Conservation (phyloP, 2,329 filamentous ascomycete genomes). For the Alternaria sp. region DNA sequence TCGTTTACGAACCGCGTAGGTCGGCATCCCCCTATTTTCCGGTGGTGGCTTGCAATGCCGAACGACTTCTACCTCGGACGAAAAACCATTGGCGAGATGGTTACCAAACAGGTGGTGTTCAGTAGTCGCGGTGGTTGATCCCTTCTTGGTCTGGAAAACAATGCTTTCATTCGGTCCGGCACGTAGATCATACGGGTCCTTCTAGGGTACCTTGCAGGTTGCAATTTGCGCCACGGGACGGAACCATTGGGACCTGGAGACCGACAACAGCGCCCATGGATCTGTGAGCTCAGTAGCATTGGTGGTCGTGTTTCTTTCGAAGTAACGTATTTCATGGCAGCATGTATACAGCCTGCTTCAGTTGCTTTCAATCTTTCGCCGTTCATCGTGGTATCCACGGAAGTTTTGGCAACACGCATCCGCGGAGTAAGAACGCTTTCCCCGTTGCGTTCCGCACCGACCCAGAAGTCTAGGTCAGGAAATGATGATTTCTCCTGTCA, state of each 20-base stretch:
- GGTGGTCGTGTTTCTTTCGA: not conserved
- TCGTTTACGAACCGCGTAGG: not conserved
- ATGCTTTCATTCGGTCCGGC: slow-evolving; percentile 4
- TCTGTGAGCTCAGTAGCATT: not conserved
- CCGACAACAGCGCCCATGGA: not conserved
- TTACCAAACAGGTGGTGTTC: slow-evolving; percentile 7
- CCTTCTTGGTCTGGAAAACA: slow-evolving; percentile 10
- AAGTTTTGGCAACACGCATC: not conserved
- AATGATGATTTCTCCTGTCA: slow-evolving; percentile 7
- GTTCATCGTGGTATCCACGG: not conserved
- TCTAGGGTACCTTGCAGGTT: not conserved
- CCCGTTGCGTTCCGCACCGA: slow-evolving; percentile 4
- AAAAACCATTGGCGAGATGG: slow-evolving; percentile 1
- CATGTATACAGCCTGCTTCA: not conserved
- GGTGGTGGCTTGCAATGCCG: not conserved
- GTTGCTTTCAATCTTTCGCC: not conserved
- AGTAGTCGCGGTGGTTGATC: slow-evolving; percentile 16
- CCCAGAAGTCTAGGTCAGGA: not conserved
- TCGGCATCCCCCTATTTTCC: slow-evolving; percentile 5
- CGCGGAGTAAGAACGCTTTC: slow-evolving; percentile 1
- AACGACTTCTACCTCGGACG: not conserved
- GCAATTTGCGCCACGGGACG: slow-evolving; percentile 3
- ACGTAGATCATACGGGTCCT: slow-evolving; percentile 6
- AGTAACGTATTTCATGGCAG: not conserved
- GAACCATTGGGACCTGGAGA: not conserved